A percentile compares a stretch with the other conserved stretches of the same genome.
These are phyloP conservation scores for Garcia nutans DNA, from an alignment of 345 rosid genomes.

Conservation along the genomic window DNA sequence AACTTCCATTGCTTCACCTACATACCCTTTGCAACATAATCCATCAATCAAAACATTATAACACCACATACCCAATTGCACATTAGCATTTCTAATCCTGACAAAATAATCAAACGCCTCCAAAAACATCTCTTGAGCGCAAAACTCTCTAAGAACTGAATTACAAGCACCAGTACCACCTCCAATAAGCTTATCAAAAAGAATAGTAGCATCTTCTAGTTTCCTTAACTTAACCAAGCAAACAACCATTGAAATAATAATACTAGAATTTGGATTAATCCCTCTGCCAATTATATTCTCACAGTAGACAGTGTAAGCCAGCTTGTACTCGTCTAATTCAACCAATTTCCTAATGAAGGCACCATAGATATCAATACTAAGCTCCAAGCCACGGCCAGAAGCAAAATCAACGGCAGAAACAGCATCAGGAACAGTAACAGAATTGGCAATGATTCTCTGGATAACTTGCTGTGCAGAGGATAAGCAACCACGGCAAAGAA, in stretches of 20 bases:
- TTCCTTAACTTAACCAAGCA: conserved; percentile 54
- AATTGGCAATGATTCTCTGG: conserved; percentile 36
- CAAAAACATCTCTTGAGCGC: conserved; percentile 36
- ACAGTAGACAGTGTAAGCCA: conserved; percentile 45
- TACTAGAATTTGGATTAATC: conserved; percentile 37
- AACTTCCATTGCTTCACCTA: conserved; percentile 52
- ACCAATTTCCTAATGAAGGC: conserved; percentile 45
- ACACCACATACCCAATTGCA: conserved; percentile 40
- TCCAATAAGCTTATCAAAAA: conserved; percentile 45
- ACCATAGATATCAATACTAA: conserved; percentile 34
- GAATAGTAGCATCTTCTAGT: conserved; percentile 47
- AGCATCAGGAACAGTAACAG: conserved; percentile 43
- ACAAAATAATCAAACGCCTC: conserved; percentile 51
- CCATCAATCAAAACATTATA: conserved; percentile 50
- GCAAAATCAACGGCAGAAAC: conserved; percentile 41
- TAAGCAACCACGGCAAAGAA: conserved; percentile 39
- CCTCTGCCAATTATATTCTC: conserved; percentile 38
- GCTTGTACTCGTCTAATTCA: conserved; percentile 36
- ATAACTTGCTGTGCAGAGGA: conserved; percentile 45
- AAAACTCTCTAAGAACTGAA: conserved; percentile 43
- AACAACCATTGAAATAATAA: conserved; percentile 48
- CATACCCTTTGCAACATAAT: conserved; percentile 43
- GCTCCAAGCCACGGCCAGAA: conserved; percentile 38
- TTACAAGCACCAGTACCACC: conserved; percentile 33
- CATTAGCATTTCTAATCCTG: conserved; percentile 26